Evolutionary conservation across 345 rosid species (phyloP).

Genomic region (Crucihimalaya himalaica): DNA sequence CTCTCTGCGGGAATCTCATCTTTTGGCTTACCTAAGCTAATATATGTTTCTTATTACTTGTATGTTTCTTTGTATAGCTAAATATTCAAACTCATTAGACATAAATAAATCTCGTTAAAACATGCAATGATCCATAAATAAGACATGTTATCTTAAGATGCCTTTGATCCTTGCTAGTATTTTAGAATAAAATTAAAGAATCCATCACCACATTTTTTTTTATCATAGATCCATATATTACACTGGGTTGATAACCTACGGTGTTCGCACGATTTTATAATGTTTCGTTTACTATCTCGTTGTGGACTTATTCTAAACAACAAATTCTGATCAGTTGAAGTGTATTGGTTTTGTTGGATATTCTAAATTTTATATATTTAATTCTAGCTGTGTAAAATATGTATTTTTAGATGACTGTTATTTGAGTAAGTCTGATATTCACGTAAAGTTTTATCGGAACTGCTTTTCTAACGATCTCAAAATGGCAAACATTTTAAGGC

Average conservation of each 20-base stretch:
- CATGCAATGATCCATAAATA: too few species aligned
- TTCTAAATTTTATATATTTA: too few species aligned
- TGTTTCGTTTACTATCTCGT: background rate
- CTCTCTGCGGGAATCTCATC: too few species aligned
- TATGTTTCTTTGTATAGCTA: too few species aligned
- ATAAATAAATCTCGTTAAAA: too few species aligned
- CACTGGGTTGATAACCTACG: background rate
- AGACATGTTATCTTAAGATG: background rate
- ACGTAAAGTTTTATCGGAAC: background rate
- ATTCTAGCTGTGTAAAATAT: background rate
- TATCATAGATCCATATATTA: background rate
- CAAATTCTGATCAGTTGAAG: background rate
- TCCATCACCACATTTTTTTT: background rate
- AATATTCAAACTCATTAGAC: too few species aligned
- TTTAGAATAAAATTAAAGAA: background rate
- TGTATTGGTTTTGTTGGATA: too few species aligned
- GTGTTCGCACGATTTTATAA: slow-evolving; percentile 10
- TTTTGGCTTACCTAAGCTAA: too few species aligned
- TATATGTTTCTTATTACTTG: too few species aligned
- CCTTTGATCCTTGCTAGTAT: background rate
- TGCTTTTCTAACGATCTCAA: background rate
- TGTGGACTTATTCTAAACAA: background rate
- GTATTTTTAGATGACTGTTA: background rate
- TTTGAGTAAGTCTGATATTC: background rate
- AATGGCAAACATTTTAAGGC: slow-evolving; percentile 3